Base-by-base conservation (phyloP, 164 flowering plant genomes). In the Chloranthus sessilifolius region DNA sequence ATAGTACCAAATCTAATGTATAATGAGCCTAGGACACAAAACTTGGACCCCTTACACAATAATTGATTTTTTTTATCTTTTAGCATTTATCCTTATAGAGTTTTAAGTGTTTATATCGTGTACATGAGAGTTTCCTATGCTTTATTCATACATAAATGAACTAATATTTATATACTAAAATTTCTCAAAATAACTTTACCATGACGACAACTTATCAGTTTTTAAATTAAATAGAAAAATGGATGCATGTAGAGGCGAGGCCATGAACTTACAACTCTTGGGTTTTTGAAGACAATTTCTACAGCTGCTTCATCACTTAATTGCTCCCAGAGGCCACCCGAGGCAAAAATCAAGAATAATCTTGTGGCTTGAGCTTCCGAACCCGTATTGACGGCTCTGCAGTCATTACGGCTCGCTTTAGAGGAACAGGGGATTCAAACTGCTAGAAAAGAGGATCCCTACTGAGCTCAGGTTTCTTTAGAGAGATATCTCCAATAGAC, bases 281-380 rank as follows among this genome's bases (percentile, higher is more conserved):
- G 82, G 66, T 61, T 53, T 43, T 64, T 77, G 10, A 33, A 37
- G 34, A 84, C 92, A 23, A 84, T 79, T 15, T 73, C 73, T 42
- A 79, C 83, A 0, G 80, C 92, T 49, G 46, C 73, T 54, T 79
- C 74, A 58, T 84, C 85, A 58, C 70, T 81, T 35, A 84, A 55
- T 40, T 79, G 85, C 74, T 84, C 92, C 92, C 92, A 83, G 12
- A 83, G 81, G 43, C 91, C 91, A 72, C 81, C 91, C 19, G 91
- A 77, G 48, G 87, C 87, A 63, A 84, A 81, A n/a, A 81, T 76
- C 56, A 81, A 56, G 63, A 78, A 78, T 50, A 67, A 50, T 79
- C 85, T 36, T 66, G 68, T 2, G 71, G 75, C 29, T 38, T 37
- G 50, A 82, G 63, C 56, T 62, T 68, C 46, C 74, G 81, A 3